Base-by-base conservation (phyloP, 164 flowering plant genomes). In the Pachysandra terminalis region DNA sequence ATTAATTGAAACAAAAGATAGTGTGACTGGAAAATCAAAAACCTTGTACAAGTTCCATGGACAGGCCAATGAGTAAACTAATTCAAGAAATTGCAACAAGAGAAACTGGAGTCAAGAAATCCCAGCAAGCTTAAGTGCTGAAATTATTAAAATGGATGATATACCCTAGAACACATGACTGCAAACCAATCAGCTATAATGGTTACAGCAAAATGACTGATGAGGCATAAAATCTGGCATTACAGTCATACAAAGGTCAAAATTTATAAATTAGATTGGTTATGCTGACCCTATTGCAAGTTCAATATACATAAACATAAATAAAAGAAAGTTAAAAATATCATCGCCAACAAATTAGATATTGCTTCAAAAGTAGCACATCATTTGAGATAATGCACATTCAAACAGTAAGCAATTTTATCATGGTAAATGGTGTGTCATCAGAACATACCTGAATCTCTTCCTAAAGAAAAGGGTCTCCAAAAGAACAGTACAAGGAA, bases 401-500 rank as follows among this genome's bases (percentile, higher is more conserved):
- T 35, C 16, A n/a, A 17, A 65, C 5, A 65, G 1, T 19, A 6
- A 66, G 54, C 62, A 24, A 45, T n/a, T 40, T 69, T 19, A 19
- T 19, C n/a, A 21, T 35, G 23, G 27, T 16, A 59, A 64, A 19
- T 35, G 49, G 48, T 52, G 16, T 24, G 25, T 21, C 26, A 24
- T 25, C n/a, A 69, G 41, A 15, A 78, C 80, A 71, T 26, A 89
- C 98, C 98, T 93, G 87, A 93, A 93, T 70, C 24, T 75, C 75
- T 91, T 93, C 73, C 86, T 72, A 76, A 91, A 90, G 86, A 91
- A 93, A 68, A 93, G 80, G 35, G 96, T 93, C 85, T 93, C 98
- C 83, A 93, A 71, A 67, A 93, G 83, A 68, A 93, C 96, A 59
- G 98, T 93, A 63, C 94, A 93, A 3, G 98, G 98, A 64, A 93